Base-by-base conservation (phyloP, 2,329 filamentous ascomycete species). In the Drechslerella coelobrocha region DNA sequence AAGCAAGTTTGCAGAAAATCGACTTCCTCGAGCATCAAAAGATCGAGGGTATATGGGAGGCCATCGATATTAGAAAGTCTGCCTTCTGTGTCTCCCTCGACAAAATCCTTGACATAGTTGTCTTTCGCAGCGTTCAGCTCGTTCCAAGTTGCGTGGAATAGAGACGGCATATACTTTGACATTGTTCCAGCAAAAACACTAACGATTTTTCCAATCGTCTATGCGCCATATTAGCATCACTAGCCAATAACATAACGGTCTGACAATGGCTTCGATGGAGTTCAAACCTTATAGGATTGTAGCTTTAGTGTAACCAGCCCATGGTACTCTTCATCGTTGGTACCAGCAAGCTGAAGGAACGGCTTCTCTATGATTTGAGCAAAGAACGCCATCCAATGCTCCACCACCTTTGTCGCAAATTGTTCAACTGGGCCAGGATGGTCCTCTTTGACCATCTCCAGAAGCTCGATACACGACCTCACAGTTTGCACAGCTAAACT, bases 361-460 rank as follows among this genome's bases (percentile, higher is more conserved):
- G 85, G 84, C 26, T 86, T 83, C 79, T 94, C 92, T 78, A 97
- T 82, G 7, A 89, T 86, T 39, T 85, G 84, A 74, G 91, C 83
- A 81, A 97, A 94, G 81, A 96, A 96, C 2, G 92, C 91, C 72
- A 90, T 88, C 94, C 94, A 99, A 54, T 86, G 85, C 75, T 83
- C 84, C 52, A 97, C 83, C 0, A 91, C 87, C 77, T 96, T 89
- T 72, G 96, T 91, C 57, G 93, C 92, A 78, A 99, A 99, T 0
- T 84, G 84, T 79, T 91, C 94, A 72, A 97, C 91, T 61, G 90
- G 90, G 65, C 85, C 84, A 76, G 90, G 90, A 80, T 97, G 90
- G 75, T 96, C 91, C 74, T 96, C 92, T 83, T 96, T 89, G 74
- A 97, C 90, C 86, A 97, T 96, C 80, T 97, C 92, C 81, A 99